Percentiles rank a stretch among this genome's conserved stretches.
Evolutionary conservation across 495 filamentous ascomycete genomes (phyloP).

Genomic region (Aspergillus heteromorphus): DNA sequence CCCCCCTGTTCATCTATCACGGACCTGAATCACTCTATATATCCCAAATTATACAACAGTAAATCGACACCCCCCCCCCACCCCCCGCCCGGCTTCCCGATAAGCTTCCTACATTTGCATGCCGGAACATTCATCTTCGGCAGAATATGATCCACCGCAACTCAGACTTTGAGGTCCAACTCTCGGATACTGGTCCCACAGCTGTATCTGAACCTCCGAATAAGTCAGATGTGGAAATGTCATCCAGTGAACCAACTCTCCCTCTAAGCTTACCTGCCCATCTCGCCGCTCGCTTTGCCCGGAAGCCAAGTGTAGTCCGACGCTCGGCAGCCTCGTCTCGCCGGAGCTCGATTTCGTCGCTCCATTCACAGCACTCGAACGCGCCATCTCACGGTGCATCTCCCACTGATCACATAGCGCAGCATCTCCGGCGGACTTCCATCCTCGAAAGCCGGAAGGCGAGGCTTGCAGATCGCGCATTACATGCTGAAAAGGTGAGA

Average conservation of each 20-base stretch:
- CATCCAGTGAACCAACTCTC: constrained; percentile 37
- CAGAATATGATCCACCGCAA: constrained; percentile 42
- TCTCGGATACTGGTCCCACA: constrained; percentile 36
- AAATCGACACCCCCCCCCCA: neutral
- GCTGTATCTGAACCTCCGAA: constrained; percentile 23
- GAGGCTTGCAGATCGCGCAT: constrained; percentile 84
- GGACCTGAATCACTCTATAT: neutral
- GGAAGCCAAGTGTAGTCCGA: constrained; percentile 60
- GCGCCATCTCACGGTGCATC: constrained; percentile 58
- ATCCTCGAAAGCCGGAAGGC: constrained; percentile 93
- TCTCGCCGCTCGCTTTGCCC: constrained; percentile 82
- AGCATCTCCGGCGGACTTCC: constrained; percentile 83
- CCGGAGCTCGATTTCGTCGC: constrained; percentile 83
- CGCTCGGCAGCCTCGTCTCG: constrained; percentile 82
- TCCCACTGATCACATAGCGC: constrained; percentile 78
- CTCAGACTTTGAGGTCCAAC: constrained; percentile 43
- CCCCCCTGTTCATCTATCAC: neutral
- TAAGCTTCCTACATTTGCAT: neutral
- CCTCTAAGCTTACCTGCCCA: constrained; percentile 66
- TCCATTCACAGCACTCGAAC: constrained; percentile 67
- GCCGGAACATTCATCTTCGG: neutral
- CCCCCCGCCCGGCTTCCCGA: neutral
- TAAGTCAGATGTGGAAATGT: constrained; percentile 41
- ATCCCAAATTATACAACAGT: neutral
- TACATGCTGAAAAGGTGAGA: constrained; percentile 96